Evolutionary conservation across 768 basidiomycete species (phyloP).

Genomic region (Calocera viscosa): DNA sequence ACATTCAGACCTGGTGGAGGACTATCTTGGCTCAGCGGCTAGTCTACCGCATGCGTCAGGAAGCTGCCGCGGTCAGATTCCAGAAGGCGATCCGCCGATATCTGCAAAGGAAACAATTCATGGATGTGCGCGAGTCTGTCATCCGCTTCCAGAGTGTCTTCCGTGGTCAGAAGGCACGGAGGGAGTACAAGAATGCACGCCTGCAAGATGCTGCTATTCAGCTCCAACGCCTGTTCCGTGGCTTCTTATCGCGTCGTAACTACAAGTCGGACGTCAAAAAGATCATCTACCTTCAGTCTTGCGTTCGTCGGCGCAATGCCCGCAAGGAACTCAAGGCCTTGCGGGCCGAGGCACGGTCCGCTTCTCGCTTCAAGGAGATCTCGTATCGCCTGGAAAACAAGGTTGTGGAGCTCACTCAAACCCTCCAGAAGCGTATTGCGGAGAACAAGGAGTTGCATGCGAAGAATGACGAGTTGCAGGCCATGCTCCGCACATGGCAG

Average conservation of each 20-base stretch:
- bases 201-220: constrained; percentile 49
- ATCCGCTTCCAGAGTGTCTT: constrained; percentile 70
- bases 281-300: constrained; percentile 81
- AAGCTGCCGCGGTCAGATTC: constrained; percentile 61
- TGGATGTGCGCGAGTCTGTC: constrained; percentile 48
- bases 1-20: constrained; percentile 90
- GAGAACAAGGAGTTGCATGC: constrained; percentile 80
- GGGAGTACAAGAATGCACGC: constrained; percentile 43
- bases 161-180: constrained; percentile 62
- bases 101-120: constrained; percentile 59
- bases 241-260: constrained; percentile 46
- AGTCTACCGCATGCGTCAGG: constrained; percentile 55
- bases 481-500: constrained; percentile 74
- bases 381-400: constrained; percentile 98
- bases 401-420: constrained; percentile 95
- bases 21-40: constrained; percentile 64
- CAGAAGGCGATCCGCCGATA: constrained; percentile 63
- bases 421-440: constrained; percentile 72
- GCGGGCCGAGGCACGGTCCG: constrained; percentile 86
- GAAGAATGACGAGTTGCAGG: constrained; percentile 67
- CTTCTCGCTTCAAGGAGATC: constrained; percentile 96
- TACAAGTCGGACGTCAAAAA: constrained; percentile 51
- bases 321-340: constrained; percentile 72
- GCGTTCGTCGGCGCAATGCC: constrained; percentile 77
- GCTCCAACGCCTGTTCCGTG: constrained; percentile 76